phyloP scores from a whole-genome alignment of 1,284 basidiomycete genomes.

The Trichosporon sp. region DNA sequence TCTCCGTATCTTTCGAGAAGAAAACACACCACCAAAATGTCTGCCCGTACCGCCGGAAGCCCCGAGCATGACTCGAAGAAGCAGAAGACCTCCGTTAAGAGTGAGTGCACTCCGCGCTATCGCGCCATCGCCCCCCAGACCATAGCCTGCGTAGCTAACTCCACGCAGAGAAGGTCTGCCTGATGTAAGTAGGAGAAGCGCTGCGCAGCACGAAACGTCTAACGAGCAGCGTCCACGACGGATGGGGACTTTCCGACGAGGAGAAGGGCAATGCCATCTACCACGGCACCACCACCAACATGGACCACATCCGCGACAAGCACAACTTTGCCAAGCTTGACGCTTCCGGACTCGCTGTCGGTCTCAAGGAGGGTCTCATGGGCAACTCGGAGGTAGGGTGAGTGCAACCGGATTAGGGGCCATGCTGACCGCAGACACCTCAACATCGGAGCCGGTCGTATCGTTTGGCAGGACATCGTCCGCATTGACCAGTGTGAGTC shows the following conservation, averaged over 20 bases:
- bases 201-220: background rate
- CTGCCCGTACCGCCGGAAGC: slow-evolving; percentile 28
- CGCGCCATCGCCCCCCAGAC: slow-evolving; percentile 1
- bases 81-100: slow-evolving; percentile 33
- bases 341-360: slow-evolving; percentile 83
- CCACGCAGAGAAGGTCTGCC: slow-evolving; percentile 74
- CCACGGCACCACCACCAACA: slow-evolving; percentile 76
- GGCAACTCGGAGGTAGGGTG: slow-evolving; percentile 94
- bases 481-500: slow-evolving; percentile 72
- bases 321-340: slow-evolving; percentile 71
- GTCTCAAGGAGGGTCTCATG: slow-evolving; percentile 87
- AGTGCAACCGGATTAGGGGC: slow-evolving; percentile 28
- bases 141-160: slow-evolving; percentile 19
- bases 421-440: slow-evolving; percentile 66
- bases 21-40: slow-evolving; percentile 25
- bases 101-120: slow-evolving; percentile 12
- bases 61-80: slow-evolving; percentile 36
- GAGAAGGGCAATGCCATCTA: slow-evolving; percentile 84
- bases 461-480: slow-evolving; percentile 95
- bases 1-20: background rate
- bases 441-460: slow-evolving; percentile 86
- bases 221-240: slow-evolving; percentile 77
- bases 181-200: slow-evolving; percentile 66
- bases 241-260: slow-evolving; percentile 77
- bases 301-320: slow-evolving; percentile 80